These are phyloP conservation scores for Venturiaceae sp. DNA, from an alignment of 2,329 filamentous ascomycete genomes.

Conservation along the genomic window DNA sequence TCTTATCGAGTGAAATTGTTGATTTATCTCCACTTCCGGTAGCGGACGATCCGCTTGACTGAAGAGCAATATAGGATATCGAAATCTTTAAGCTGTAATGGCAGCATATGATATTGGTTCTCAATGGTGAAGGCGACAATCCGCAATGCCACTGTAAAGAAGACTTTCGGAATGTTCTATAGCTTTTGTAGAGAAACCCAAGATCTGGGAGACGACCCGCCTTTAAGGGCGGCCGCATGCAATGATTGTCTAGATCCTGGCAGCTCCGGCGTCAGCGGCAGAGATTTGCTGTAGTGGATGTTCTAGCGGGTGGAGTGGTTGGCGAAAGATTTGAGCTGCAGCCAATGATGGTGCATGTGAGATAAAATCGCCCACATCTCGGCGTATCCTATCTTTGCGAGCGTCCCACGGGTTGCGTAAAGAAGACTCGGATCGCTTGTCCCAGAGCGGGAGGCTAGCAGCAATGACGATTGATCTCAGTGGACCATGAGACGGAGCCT, in stretches of 20 bases:
- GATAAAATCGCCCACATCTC: background rate
- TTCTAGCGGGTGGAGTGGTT: background rate
- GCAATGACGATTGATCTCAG: background rate
- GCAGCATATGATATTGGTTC: background rate
- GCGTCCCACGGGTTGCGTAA: background rate
- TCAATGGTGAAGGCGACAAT: background rate
- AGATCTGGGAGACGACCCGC: background rate
- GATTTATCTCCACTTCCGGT: constrained; percentile 8
- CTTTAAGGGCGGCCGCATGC: background rate
- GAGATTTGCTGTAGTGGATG: background rate
- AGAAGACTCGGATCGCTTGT: background rate
- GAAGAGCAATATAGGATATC: constrained; percentile 3
- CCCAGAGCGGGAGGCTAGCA: background rate
- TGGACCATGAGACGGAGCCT: background rate
- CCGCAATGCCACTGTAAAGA: background rate
- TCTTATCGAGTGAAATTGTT: background rate
- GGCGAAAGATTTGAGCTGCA: background rate
- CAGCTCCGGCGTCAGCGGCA: background rate
- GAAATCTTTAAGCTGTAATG: constrained; percentile 1
- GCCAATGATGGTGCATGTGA: background rate
- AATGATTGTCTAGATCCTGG: background rate
- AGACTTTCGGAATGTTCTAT: background rate
- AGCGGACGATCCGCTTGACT: constrained; percentile 7
- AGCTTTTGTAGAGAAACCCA: background rate
- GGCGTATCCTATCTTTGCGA: background rate